Base-by-base conservation (phyloP, 176 grass and related monocot species). In the Melocanna baccifera region DNA sequence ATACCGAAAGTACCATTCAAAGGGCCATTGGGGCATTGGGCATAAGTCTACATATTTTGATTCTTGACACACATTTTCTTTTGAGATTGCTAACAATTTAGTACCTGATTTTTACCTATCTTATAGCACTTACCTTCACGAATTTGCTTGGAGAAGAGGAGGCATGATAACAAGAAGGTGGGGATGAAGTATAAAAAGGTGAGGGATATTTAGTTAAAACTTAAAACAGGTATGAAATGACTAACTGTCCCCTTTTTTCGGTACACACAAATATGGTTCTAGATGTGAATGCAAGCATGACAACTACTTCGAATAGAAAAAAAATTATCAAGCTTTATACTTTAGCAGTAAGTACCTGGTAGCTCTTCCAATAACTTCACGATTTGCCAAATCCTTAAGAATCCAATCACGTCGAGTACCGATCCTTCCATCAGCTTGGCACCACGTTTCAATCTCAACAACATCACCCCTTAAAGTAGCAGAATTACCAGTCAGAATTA, bases 361-460 rank as follows among this genome's bases (percentile, higher is more conserved):
- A 90, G 96, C 96, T 94, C 96, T 91, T 55, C 96, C 96, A 76
- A 96, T 96, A 85, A 99, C 93, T 91, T 96, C 93, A 81, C 88
- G 89, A 77, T 92, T 99, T 79, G 96, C 78, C 66, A 99, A 75
- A 83, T 99, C 96, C 84, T 95, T 94, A 67, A 99, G 82, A 57
- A 99, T 91, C 93, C 93, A 99, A 91, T 99, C 96, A 79, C 96
- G 96, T 37, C 96, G 86, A 26, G 96, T 96, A 69, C 96, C 96
- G 0, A 95, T 95, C 76, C 65, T 96, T 82, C 96, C 96, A 71
- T 99, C 96, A 45, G 88, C 88, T 92, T 99, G 96, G 87, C 91
- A 99, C 96, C 96, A 99, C 4, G 96, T 99, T 89, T 99, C 96
- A 6, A 99, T 96, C 85, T 99, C 93, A 55, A 96, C 90, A 71